These are phyloP conservation scores for Phytophthora podocarpi DNA, from an alignment of 352 stramenopile genomes.

Conservation along the genomic window DNA sequence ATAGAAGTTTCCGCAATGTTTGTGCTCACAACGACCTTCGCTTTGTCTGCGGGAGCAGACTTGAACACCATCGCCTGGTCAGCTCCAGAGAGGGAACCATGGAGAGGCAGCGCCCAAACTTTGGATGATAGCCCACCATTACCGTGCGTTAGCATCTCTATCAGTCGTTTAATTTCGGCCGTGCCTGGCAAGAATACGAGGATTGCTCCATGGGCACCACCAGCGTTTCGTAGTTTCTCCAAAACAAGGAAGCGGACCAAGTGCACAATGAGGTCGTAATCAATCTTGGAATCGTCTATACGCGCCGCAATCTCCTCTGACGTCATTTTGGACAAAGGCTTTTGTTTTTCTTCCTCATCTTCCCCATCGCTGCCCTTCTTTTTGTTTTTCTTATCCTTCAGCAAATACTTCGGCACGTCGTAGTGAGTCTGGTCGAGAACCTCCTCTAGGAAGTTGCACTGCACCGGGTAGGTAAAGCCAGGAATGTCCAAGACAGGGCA, in stretches of 20 bases:
- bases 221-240: conserved; percentile 18
- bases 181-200: conserved; percentile 85
- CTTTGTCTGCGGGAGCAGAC: conserved; percentile 60
- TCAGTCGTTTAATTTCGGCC: conserved; percentile 81
- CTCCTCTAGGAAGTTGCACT: conserved; percentile 81
- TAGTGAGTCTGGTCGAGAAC: conserved; percentile 67
- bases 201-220: conserved; percentile 57
- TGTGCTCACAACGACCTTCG: conserved; percentile 87
- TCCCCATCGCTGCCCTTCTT: conserved; percentile 36
- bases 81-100: conserved; percentile 71
- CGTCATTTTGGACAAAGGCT: conserved; percentile 39
- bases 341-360: conserved; percentile 25
- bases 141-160: conserved; percentile 58
- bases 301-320: conserved; percentile 61
- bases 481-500: conserved; percentile 86
- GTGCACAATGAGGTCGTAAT: conserved; percentile 93
- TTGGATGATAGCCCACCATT: conserved; percentile 41
- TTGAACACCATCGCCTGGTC: conserved; percentile 84
- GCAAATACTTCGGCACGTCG: conserved; percentile 61
- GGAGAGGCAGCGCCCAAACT: conserved; percentile 75
- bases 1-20: conserved; percentile 92
- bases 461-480: conserved; percentile 85
- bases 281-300: conserved; percentile 92
- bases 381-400: conserved; percentile 64
- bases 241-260: conserved; percentile 80